A percentile compares a stretch with the other conserved stretches of the same genome.
These are phyloP conservation scores for Suhomyces bolitotheri DNA, from an alignment of 1,139 yeast genomes.

Conservation along the genomic window DNA sequence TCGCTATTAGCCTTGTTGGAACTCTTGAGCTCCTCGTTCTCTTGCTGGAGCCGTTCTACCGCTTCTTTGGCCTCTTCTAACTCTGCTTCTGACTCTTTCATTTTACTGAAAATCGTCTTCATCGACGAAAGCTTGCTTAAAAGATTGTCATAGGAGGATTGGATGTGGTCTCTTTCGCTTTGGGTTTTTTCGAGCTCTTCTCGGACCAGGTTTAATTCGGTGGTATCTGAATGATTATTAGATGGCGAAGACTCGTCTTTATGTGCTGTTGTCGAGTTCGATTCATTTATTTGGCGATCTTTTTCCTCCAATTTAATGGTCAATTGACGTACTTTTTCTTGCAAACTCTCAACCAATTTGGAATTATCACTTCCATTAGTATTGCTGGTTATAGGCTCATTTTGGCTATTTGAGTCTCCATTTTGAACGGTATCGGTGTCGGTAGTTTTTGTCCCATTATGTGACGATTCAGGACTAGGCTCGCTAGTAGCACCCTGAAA, in stretches of 20 bases:
- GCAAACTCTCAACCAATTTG: constrained; percentile 10
- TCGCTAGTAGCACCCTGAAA: no score
- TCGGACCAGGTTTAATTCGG: constrained; percentile 1
- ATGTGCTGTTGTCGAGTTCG: constrained; percentile 7
- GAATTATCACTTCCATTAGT: background rate
- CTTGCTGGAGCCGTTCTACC: constrained; percentile 28
- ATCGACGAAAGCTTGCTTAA: constrained; percentile 75
- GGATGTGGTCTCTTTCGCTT: constrained; percentile 63
- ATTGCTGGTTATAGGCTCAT: background rate
- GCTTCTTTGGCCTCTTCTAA: constrained; percentile 54
- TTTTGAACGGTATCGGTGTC: no score
- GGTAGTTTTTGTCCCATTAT: no score
- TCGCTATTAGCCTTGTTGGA: constrained; percentile 13
- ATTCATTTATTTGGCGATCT: constrained; percentile 1
- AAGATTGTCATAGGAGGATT: constrained; percentile 72
- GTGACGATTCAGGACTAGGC: no score
- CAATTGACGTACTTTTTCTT: constrained; percentile 22
- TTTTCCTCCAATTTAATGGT: constrained; percentile 20
- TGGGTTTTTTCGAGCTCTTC: constrained; percentile 16
- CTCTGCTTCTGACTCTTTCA: constrained; percentile 76
- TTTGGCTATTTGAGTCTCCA: background rate
- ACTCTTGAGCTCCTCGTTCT: constrained; percentile 24
- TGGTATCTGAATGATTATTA: background rate
- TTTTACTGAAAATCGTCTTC: constrained; percentile 71
- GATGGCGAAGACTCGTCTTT: background rate